Evolutionary conservation across 164 flowering plant genomes (phyloP).

Genomic region (Aristolochia californica): DNA sequence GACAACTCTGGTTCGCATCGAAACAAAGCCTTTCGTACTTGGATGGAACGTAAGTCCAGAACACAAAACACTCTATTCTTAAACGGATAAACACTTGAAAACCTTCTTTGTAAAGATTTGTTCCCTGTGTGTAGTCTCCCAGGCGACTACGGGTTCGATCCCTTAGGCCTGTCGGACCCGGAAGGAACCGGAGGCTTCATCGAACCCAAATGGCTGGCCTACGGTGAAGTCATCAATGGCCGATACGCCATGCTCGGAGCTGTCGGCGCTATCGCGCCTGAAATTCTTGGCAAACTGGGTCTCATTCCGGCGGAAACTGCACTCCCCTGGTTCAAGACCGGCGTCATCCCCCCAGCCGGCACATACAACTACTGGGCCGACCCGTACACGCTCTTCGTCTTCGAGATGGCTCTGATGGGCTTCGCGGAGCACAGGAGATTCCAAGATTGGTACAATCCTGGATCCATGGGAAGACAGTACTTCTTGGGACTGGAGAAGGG

Average conservation of each 20-base stretch:
- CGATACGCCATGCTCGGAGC: conserved; percentile 87
- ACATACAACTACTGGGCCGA: conserved; percentile 85
- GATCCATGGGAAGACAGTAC: conserved; percentile 71
- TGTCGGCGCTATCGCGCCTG: conserved; percentile 63
- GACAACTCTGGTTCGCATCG: conserved; percentile 95
- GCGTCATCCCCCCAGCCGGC: conserved; percentile 78
- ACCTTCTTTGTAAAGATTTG: neutral
- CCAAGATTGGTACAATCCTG: conserved; percentile 71
- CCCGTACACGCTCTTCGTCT: conserved; percentile 70
- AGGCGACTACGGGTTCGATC: conserved; percentile 91
- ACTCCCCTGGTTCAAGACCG: conserved; percentile 81
- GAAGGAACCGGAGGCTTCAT: conserved; percentile 96
- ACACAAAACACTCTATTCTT: neutral
- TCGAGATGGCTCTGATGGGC: conserved; percentile 95
- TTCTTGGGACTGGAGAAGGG: conserved; percentile 70
- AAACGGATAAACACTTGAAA: neutral
- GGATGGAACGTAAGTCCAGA: conserved; percentile 74
- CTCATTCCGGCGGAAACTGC: conserved; percentile 70
- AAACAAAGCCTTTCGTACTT: conserved; percentile 86
- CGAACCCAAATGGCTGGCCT: conserved; percentile 90
- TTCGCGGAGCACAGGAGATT: conserved; percentile 95
- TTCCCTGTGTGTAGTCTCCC: conserved; percentile 46
- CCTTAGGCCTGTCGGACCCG: conserved; percentile 90
- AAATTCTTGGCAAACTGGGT: conserved; percentile 59
- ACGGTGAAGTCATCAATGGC: conserved; percentile 89